A percentile compares a stretch with the other conserved stretches of the same genome.
Conservation (phyloP, 2,329 filamentous ascomycete species). For the Paraphaeosphaeria sporulosa region DNA sequence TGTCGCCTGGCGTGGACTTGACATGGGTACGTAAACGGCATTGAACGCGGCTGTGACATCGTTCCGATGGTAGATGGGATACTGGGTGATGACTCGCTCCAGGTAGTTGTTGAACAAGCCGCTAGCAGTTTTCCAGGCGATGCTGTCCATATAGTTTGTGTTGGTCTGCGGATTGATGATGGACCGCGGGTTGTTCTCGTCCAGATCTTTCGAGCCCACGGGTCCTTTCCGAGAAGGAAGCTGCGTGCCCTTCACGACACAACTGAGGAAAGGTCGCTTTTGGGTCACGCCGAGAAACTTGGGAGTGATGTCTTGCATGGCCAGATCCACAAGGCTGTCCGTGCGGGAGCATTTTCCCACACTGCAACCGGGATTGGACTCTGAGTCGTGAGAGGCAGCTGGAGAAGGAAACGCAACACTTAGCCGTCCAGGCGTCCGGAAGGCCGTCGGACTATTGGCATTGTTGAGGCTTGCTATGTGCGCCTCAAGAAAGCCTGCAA, state of each 20-base stretch:
- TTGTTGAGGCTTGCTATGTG: constrained; percentile 40
- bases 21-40: constrained; percentile 39
- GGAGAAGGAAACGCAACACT: constrained; percentile 35
- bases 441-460: constrained; percentile 23
- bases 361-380: constrained; percentile 22
- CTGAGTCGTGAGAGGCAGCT: constrained; percentile 32
- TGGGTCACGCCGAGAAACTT: constrained; percentile 46
- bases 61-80: constrained; percentile 47
- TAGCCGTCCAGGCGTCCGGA: constrained; percentile 25
- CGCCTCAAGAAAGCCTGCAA: constrained; percentile 44
- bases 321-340: constrained; percentile 42
- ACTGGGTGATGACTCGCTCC: constrained; percentile 45
- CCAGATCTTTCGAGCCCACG: constrained; percentile 43
- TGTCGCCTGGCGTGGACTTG: constrained; percentile 33
- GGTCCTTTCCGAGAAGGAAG: constrained; percentile 45
- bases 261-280: constrained; percentile 40
- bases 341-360: constrained; percentile 39
- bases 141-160: constrained; percentile 34
- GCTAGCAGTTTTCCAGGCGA: constrained; percentile 40
- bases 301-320: constrained; percentile 46
- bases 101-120: constrained; percentile 44
- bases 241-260: constrained; percentile 45
- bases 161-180: constrained; percentile 47
- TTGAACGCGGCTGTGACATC: constrained; percentile 45
- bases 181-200: constrained; percentile 47